Evolutionary conservation across 2,329 filamentous ascomycete genomes (phyloP).

Genomic region (Aspergillus aculeatus): DNA sequence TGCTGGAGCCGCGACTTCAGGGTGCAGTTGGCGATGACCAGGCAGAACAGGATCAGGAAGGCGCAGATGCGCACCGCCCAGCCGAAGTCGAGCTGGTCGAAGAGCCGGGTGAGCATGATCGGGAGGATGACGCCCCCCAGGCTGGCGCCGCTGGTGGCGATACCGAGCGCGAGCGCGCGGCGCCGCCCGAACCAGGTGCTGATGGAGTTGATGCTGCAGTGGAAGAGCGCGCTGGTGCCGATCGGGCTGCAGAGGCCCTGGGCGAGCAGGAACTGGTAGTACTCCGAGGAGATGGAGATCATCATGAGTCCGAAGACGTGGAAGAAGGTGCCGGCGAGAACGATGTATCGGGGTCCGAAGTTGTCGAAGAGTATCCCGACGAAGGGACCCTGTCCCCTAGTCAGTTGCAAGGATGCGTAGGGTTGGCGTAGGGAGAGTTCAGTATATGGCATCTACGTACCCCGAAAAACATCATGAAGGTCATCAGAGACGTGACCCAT

Average conservation of each 20-base stretch:
- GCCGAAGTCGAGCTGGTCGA: slow-evolving; percentile 52
- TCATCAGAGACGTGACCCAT: slow-evolving; percentile 16
- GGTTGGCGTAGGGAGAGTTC: background rate
- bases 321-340: slow-evolving; percentile 51
- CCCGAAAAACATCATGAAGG: slow-evolving; percentile 17
- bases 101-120: slow-evolving; percentile 57
- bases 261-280: slow-evolving; percentile 56
- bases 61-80: slow-evolving; percentile 57
- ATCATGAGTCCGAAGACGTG: slow-evolving; percentile 60
- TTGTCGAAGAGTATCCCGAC: slow-evolving; percentile 48
- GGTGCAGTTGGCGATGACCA: slow-evolving; percentile 49
- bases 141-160: slow-evolving; percentile 54
- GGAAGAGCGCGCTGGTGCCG: slow-evolving; percentile 52
- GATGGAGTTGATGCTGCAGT: slow-evolving; percentile 35
- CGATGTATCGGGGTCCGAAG: slow-evolving; percentile 58
- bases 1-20: slow-evolving; percentile 47
- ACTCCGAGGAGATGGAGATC: slow-evolving; percentile 51
- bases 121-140: slow-evolving; percentile 60
- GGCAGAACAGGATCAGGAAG: slow-evolving; percentile 60
- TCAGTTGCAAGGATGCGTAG: background rate
- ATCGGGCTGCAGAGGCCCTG: slow-evolving; percentile 55
- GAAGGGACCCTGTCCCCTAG: slow-evolving; percentile 10
- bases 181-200: slow-evolving; percentile 55
- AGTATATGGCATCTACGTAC: slow-evolving; percentile 1
- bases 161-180: slow-evolving; percentile 54